phyloP scores from a whole-genome alignment of 139 green algal species.

The Pseudopediastrum boryanum region DNA sequence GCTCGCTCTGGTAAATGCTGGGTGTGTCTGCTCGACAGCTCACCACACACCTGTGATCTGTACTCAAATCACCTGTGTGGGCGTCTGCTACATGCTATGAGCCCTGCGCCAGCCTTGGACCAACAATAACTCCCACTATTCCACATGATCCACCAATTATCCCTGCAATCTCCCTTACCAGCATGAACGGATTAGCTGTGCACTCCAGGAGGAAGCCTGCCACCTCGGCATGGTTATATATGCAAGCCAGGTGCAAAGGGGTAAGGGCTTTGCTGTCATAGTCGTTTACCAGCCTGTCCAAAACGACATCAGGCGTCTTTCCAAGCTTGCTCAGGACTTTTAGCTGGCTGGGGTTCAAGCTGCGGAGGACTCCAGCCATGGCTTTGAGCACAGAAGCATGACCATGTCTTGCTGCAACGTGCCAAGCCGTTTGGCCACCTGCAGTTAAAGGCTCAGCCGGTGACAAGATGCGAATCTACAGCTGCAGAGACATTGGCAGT shows the following conservation, averaged over 20 bases:
- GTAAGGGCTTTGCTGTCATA: conserved; percentile 35
- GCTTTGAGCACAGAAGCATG: conserved; percentile 31
- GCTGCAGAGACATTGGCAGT: too few relatives aligned
- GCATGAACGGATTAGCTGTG: conserved; percentile 37
- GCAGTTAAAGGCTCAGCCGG: too few relatives aligned
- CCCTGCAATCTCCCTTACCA: conserved; percentile 24
- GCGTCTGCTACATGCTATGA: too few relatives aligned
- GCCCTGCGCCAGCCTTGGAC: too few relatives aligned
- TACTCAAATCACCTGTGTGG: neutral
- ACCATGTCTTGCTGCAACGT: conserved; percentile 41
- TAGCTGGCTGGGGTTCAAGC: conserved; percentile 16
- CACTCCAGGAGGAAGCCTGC: conserved; percentile 37
- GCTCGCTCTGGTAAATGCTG: too few relatives aligned
- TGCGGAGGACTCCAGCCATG: conserved; percentile 34
- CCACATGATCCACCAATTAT: neutral
- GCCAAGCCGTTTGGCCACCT: conserved; percentile 43
- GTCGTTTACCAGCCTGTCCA: neutral
- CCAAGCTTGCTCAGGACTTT: conserved; percentile 23
- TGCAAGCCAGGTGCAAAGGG: conserved; percentile 44
- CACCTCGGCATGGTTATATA: conserved; percentile 36
- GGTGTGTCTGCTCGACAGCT: too few relatives aligned
- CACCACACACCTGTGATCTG: too few relatives aligned
- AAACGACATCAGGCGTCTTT: conserved; percentile 32
- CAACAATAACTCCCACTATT: neutral
- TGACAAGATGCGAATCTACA: too few relatives aligned